phyloP scores from a whole-genome alignment of 495 filamentous ascomycete species.

The Penicillium mononematosum region DNA sequence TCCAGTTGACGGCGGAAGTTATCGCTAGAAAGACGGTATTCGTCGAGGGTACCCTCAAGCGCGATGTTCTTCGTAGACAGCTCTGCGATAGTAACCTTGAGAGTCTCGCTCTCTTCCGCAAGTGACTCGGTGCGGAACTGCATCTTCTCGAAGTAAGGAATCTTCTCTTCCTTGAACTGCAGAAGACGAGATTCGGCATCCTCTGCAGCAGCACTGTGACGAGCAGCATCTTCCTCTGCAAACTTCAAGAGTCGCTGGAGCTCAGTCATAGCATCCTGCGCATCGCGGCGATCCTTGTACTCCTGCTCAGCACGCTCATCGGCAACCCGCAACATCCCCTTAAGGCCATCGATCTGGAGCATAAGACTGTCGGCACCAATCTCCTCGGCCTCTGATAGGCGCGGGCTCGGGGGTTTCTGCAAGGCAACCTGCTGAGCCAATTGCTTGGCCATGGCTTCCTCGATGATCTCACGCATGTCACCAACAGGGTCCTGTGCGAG shows the following conservation, averaged over 20 bases:
- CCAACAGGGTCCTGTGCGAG: slow-evolving; percentile 39
- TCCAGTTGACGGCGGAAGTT: slow-evolving; percentile 57
- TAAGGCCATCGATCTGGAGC: slow-evolving; percentile 53
- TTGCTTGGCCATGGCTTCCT: slow-evolving; percentile 46
- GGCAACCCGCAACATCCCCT: slow-evolving; percentile 52
- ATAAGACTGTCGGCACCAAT: slow-evolving; percentile 51
- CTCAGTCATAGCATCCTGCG: slow-evolving; percentile 72
- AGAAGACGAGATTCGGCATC: slow-evolving; percentile 59
- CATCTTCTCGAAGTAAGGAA: slow-evolving; percentile 48
- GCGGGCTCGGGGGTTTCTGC: slow-evolving; percentile 19
- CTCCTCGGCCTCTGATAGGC: slow-evolving; percentile 44
- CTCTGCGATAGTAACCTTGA: slow-evolving; percentile 64
- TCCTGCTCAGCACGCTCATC: slow-evolving; percentile 59
- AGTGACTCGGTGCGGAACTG: slow-evolving; percentile 62
- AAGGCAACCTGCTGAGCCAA: slow-evolving; percentile 25
- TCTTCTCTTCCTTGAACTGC: slow-evolving; percentile 53
- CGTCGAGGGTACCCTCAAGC: slow-evolving; percentile 58
- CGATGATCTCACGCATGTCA: slow-evolving; percentile 47
- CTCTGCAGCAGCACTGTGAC: slow-evolving; percentile 66
- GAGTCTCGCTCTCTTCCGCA: slow-evolving; percentile 60
- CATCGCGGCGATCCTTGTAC: slow-evolving; percentile 60
- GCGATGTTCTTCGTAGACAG: slow-evolving; percentile 56
- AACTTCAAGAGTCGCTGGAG: slow-evolving; percentile 66
- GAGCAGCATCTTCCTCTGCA: slow-evolving; percentile 68
- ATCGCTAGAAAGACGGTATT: slow-evolving; percentile 57